Base-by-base conservation (phyloP, 2,329 filamentous ascomycete species). In the Trichoderma semiorbis region DNA sequence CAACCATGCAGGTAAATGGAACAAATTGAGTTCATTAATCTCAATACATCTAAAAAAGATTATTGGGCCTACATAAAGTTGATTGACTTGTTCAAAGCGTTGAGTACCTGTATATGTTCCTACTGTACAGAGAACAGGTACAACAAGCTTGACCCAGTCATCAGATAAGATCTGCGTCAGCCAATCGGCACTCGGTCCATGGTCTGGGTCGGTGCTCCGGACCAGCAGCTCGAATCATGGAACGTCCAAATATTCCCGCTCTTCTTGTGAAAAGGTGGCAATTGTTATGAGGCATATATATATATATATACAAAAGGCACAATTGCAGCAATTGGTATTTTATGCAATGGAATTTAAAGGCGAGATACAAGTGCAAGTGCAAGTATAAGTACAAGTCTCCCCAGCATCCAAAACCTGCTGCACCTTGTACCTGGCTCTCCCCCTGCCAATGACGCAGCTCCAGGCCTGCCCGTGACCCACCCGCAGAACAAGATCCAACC, bases 131-230 rank as follows among this genome's bases (percentile, higher is more conserved):
- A 7, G 8, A 5, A 47, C 14, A 36, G 34, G 34, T 16, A 36
- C 34, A 36, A 36, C 14, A 36, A 36, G 34, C 34, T 36, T 36
- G 34, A 3, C 14, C 14, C 34, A 16, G 34, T 36, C 14, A 57
- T 57, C 63, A 57, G 63, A 66, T 66, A n/a, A 66, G 63, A 66
- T 66, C 63, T 39, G 30, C 5, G 11, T 8, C 21, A n/a, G 63
- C 63, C 63, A 66, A 66, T 66, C 63, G 63, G 63, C 30, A 66
- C 18, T 66, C 63, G 47, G 50, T 50, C 50, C 32, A 66, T 34
- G 5, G 47, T 26, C 63, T 36, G 32, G 47, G 28, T 32, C 43
- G 39, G 26, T 43, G 26, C 30, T 65, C 30, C 28, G 63, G 34
- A 36, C 47, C 30, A 55, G 14, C 7, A 47, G 28, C 57, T 60